Base-by-base conservation (phyloP, 257 asterid genomes). In the Solanum sitiens region DNA sequence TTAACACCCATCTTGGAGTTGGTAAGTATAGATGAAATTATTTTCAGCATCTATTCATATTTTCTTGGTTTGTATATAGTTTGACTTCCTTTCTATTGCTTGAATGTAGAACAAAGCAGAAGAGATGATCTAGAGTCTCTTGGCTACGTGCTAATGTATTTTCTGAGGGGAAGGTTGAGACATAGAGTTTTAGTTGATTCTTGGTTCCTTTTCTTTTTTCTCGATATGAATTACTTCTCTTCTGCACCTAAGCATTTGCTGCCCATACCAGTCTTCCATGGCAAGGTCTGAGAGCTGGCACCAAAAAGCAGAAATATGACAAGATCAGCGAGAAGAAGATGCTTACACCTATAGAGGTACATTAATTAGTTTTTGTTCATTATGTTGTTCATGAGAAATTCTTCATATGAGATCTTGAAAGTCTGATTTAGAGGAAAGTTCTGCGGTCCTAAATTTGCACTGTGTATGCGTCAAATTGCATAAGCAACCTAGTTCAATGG, bases 1-100 rank as follows among this genome's bases (percentile, higher is more conserved):
- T 95, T 84, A 96, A 96, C 91, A 95, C 99, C 72, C 99, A 96
- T 89, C 98, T 96, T 89, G 99, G 99, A 88, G 95, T 96, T 89
- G 99, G 99, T 96, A 87, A 92, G 97, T 90, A 40, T 11, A 40
- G 37, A 76, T 23, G 83, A 74, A 23, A 76, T 40, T 76, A 76
- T 76, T 75, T 75, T 76, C 53, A 76, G 21, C 83, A n/a, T 53
- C 61, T n/a, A 40, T 42, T 76, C 7, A 76, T 76, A 27, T 74
- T 42, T 63, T 56, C 40, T 86, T 74, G 86, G 56, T 9, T 23
- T 20, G 11, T 53, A 16, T 74, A 11, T 67, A 59, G 27, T 53
- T 14, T 76, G 73, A 20, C 86, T 72, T 33, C 82, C n/a, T 47
- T 33, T 89, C 50, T 86, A 82, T 65, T 88, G 75, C 79, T 73